These are phyloP conservation scores for Acer campestre DNA, from an alignment of 345 rosid genomes.

Conservation along the genomic window DNA sequence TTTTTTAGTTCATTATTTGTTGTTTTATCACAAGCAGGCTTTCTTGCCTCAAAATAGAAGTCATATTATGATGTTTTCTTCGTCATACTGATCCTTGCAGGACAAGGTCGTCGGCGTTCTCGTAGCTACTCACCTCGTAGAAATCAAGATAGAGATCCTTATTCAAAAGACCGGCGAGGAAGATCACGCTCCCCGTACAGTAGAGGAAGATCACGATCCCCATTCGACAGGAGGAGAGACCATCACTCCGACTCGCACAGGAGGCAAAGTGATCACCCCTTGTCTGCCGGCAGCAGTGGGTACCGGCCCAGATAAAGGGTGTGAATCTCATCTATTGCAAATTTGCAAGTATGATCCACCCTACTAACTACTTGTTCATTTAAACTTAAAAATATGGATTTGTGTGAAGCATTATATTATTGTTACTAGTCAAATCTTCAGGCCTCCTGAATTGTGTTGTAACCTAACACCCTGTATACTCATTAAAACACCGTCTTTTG, in stretches of 20 bases:
- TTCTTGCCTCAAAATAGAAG: background rate
- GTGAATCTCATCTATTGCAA: background rate
- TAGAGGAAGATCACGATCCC: slow-evolving; percentile 42
- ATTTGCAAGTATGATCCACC: background rate
- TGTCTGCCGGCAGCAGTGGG: slow-evolving; percentile 33
- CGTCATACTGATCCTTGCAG: slow-evolving; percentile 26
- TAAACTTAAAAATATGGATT: background rate
- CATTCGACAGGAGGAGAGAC: slow-evolving; percentile 37
- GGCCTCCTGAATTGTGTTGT: background rate
- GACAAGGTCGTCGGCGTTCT: slow-evolving; percentile 45
- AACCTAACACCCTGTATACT: background rate
- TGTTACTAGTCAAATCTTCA: background rate
- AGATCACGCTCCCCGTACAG: slow-evolving; percentile 52
- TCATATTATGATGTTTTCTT: background rate
- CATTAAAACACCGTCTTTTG: background rate
- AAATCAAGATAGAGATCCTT: slow-evolving; percentile 30
- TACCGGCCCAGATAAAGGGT: slow-evolving; percentile 21
- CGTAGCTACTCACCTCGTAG: slow-evolving; percentile 55
- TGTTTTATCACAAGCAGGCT: too few relatives aligned
- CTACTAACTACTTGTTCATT: background rate
- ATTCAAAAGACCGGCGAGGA: slow-evolving; percentile 47
- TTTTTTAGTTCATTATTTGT: too few relatives aligned
- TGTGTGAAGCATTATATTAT: background rate
- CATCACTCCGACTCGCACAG: slow-evolving; percentile 34
- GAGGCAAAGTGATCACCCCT: slow-evolving; percentile 41